phyloP scores from a whole-genome alignment of 106 monocot species.

The Phalaenopsis aphrodite region DNA sequence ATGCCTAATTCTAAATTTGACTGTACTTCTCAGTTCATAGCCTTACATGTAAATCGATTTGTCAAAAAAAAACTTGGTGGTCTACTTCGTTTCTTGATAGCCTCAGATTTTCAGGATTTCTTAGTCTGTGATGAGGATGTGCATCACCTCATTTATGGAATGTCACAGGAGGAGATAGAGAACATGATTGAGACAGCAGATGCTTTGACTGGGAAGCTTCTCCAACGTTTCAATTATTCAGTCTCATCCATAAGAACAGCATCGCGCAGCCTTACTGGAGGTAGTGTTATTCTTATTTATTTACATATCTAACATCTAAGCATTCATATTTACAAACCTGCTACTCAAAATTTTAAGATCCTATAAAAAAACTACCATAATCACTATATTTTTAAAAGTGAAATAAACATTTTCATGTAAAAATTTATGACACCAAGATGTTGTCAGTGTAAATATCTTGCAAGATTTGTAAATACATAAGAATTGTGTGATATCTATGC shows the following conservation, averaged over 20 bases:
- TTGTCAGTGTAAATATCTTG: too few relatives aligned
- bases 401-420: too few relatives aligned
- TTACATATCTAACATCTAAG: too few relatives aligned
- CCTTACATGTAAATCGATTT: neutral
- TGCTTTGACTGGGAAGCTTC: conserved; percentile 82
- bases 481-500: too few relatives aligned
- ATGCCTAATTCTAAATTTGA: neutral
- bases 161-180: conserved; percentile 79
- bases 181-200: conserved; percentile 88
- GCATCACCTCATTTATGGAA: neutral
- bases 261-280: conserved; percentile 57
- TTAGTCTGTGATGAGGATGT: neutral
- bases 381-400: too few relatives aligned
- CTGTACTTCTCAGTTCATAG: neutral
- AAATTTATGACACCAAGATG: too few relatives aligned
- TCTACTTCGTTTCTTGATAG: neutral
- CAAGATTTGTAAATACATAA: too few relatives aligned
- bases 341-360: too few relatives aligned
- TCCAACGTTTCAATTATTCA: conserved; percentile 75
- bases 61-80: too few relatives aligned
- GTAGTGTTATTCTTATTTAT: conserved; percentile 17
- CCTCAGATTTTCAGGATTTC: neutral
- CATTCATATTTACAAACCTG: too few relatives aligned
- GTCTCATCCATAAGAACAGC: conserved; percentile 67
- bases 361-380: too few relatives aligned